Base-by-base conservation (phyloP, 106 monocot genomes). In the Allium fistulosum region DNA sequence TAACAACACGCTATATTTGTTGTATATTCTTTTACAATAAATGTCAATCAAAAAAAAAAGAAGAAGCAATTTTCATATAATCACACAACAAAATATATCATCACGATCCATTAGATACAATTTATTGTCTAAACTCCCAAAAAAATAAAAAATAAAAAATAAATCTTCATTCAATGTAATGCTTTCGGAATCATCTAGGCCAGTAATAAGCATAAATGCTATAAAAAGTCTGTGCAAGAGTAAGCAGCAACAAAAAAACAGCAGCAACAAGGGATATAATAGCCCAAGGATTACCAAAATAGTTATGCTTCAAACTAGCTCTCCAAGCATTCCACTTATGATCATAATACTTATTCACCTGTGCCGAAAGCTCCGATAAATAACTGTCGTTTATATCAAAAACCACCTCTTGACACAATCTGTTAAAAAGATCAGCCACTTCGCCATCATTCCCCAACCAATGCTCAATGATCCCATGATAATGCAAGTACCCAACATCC, bases 361-460 rank as follows among this genome's bases (percentile, higher is more conserved):
- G 53, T 57, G 74, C 79, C 63, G 84, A 87, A 22, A 83, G 48
- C 10, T 47, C 62, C 4, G 80, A 75, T 26, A 86, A 59, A 57
- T 81, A 84, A 48, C 84, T 79, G 17, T 82, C 79, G 26, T 87
- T 62, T 3, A 67, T 65, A 71, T 84, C 84, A 59, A 86, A 80
- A n/a, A 77, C 77, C 51, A 86, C 86, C 61, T 81, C 81, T 67
- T 84, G 76, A 22, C 87, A 84, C 12, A 84, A 71, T 53, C 67
- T 53, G 57, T 91, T 87, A 79, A 91, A 84, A n/a, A 87, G 66
- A 7, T 71, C 75, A 8, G 86, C 79, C 1, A 83, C 83, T 63
- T 72, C 78, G 13, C 58, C 72, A 69, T 75, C 83, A 60, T 67
- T 90, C 8, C 81, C 76, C 14, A 90, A 76, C 80, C 77, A 81